These are phyloP conservation scores for Lactarius pseudohatsudake DNA, from an alignment of 768 basidiomycete genomes.

Conservation along the genomic window DNA sequence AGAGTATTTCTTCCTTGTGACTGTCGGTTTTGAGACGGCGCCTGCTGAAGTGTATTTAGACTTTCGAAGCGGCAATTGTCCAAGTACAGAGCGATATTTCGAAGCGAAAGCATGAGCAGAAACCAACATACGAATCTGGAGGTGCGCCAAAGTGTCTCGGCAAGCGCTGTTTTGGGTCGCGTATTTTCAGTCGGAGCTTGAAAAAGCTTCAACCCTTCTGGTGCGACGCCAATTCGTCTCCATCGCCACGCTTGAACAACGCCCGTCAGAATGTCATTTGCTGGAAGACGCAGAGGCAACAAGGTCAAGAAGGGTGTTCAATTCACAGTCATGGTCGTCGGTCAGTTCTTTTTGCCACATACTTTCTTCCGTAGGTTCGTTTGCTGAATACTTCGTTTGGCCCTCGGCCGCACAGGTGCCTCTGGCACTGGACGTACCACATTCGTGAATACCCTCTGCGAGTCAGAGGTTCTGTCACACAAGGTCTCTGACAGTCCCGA, in stretches of 20 bases:
- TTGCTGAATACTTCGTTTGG: constrained; percentile 16
- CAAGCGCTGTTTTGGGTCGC: not conserved
- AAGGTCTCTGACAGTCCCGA: constrained; percentile 83
- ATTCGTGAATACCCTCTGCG: constrained; percentile 99
- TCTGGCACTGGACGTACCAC: constrained; percentile 98
- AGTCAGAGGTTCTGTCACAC: constrained; percentile 88
- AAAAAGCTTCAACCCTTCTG: constrained; percentile 29
- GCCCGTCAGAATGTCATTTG: constrained; percentile 64
- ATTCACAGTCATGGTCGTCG: constrained; percentile 97
- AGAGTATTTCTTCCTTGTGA: constrained; percentile 51
- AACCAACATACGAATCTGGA: constrained; percentile 9
- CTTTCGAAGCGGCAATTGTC: not conserved
- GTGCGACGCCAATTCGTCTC: constrained; percentile 24
- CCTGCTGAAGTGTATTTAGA: not conserved
- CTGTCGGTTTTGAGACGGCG: constrained; percentile 18
- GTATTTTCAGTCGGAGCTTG: constrained; percentile 26
- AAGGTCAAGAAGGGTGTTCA: constrained; percentile 99
- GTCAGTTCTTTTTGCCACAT: constrained; percentile 49
- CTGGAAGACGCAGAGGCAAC: constrained; percentile 83
- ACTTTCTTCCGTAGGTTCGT: constrained; percentile 14
- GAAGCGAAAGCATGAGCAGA: constrained; percentile 12
- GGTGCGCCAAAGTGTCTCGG: not conserved
- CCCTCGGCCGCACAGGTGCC: constrained; percentile 58
- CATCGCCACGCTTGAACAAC: constrained; percentile 30
- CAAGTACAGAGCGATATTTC: not conserved